Base-by-base conservation (phyloP, 164 flowering plant genomes). In the Chloranthus sessilifolius region DNA sequence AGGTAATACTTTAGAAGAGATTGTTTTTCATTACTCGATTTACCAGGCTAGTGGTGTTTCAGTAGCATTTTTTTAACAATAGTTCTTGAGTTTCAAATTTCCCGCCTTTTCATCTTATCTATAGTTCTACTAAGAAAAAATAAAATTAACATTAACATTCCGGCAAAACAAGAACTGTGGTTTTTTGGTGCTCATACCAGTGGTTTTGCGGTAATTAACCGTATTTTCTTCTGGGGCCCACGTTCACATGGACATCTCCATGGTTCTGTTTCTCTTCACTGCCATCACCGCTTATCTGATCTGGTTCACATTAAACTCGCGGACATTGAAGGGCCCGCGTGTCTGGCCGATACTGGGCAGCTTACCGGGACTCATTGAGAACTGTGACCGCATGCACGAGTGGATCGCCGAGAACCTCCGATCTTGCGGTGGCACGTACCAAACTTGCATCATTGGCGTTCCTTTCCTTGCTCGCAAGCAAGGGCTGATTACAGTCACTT, bases 391-490 rank as follows among this genome's bases (percentile, higher is more conserved):
- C 50, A 50, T 82, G 71, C 89, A 82, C 31, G 89, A 82, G 9
- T 80, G 89, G 89, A 82, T 82, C 34, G 67, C 75, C 3, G 89
- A 72, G n/a, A 82, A 79, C 29, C 83, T 82, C 34, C 76, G 80
- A 14, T 50, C 66, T 15, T 61, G 70, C 37, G 75, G 81, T 10
- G 83, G 83, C 50, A 80, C 89, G 17, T 82, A 82, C 70, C 85
- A 82, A 59, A 82, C 89, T 4, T 79, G 85, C 73, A 75, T 70
- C 11, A 51, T 48, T 17, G 74, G 83, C 3, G 28, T 79, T 6
- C 88, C 88, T 1, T 73, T 65, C 36, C 59, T 75, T 12, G 78
- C 85, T 12, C 67, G 68, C 11, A 69, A 68, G 57, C 85, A 82
- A 29, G 83, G 83, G 3, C 73, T 79, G 48, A 78, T 77, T 56